Evolutionary conservation across 371 early-diverging fungal species (phyloP).

Genomic region (Mortierella sp.): DNA sequence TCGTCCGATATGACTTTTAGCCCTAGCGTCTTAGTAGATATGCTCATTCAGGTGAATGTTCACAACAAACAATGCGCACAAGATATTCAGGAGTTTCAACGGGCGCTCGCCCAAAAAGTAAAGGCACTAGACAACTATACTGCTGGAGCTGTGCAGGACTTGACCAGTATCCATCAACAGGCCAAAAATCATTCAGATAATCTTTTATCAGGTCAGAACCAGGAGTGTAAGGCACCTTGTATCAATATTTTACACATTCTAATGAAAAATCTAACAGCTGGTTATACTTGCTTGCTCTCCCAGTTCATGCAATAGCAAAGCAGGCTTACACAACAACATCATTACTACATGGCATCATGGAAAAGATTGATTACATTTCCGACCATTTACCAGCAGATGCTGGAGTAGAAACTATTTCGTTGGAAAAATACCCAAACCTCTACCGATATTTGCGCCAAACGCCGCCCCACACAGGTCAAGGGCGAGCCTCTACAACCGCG

Average conservation of each 20-base stretch:
- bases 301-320: conserved; percentile 42
- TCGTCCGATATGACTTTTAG: conserved; percentile 34
- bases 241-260: background rate
- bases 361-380: conserved; percentile 24
- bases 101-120: conserved; percentile 29
- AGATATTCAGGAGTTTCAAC: conserved; percentile 42
- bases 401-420: conserved; percentile 5
- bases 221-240: background rate
- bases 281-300: background rate
- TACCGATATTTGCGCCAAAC: conserved; percentile 21
- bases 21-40: conserved; percentile 32
- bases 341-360: conserved; percentile 32
- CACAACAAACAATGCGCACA: conserved; percentile 41
- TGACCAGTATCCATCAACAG: conserved; percentile 28
- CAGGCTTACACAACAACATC: conserved; percentile 31
- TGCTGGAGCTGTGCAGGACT: conserved; percentile 28
- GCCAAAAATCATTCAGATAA: conserved; percentile 36
- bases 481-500: background rate
- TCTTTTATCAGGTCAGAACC: conserved; percentile 36
- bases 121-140: conserved; percentile 28
- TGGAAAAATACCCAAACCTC: conserved; percentile 24
- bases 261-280: background rate
- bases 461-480: background rate
- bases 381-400: conserved; percentile 15
- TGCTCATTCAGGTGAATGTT: conserved; percentile 32